A percentile compares a stretch with the other conserved stretches of the same genome.
These are phyloP conservation scores for Phytophthora hybrid DNA, from an alignment of 352 stramenopile genomes.

Conservation along the genomic window DNA sequence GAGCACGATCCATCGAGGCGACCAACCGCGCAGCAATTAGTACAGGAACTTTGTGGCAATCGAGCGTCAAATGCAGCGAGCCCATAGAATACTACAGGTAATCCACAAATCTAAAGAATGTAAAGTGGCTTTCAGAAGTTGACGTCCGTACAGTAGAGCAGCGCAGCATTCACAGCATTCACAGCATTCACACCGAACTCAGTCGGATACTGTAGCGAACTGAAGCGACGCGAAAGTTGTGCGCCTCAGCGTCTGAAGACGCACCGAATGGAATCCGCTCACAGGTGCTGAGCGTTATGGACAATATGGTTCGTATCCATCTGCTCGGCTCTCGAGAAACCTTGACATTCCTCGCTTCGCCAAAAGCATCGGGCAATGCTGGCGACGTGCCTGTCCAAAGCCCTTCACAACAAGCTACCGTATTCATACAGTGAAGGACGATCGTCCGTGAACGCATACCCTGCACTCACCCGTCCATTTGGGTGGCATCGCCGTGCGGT, in stretches of 20 bases:
- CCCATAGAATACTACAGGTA: neutral
- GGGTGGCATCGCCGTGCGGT: neutral
- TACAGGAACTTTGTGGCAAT: conserved; percentile 29
- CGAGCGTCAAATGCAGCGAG: neutral
- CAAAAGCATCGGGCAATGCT: neutral
- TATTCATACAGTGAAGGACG: too few relatives aligned
- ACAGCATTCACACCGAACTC: neutral
- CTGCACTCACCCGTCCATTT: neutral
- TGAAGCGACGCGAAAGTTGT: neutral
- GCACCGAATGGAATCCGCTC: neutral
- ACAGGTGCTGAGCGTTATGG: neutral
- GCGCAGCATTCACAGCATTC: neutral
- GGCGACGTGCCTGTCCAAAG: neutral
- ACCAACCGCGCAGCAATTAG: conserved; percentile 39
- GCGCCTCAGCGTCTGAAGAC: neutral
- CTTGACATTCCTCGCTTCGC: neutral
- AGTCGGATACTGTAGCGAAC: neutral
- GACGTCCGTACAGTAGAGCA: too few relatives aligned
- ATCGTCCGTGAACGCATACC: neutral
- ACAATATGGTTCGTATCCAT: neutral
- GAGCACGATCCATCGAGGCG: conserved; percentile 36
- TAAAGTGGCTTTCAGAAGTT: neutral
- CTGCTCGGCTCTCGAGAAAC: neutral
- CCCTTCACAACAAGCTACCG: too few relatives aligned
- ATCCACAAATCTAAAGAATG: neutral